These are phyloP conservation scores for Trichophyton rubrum DNA, from an alignment of 2,329 filamentous ascomycete genomes.

Conservation along the genomic window DNA sequence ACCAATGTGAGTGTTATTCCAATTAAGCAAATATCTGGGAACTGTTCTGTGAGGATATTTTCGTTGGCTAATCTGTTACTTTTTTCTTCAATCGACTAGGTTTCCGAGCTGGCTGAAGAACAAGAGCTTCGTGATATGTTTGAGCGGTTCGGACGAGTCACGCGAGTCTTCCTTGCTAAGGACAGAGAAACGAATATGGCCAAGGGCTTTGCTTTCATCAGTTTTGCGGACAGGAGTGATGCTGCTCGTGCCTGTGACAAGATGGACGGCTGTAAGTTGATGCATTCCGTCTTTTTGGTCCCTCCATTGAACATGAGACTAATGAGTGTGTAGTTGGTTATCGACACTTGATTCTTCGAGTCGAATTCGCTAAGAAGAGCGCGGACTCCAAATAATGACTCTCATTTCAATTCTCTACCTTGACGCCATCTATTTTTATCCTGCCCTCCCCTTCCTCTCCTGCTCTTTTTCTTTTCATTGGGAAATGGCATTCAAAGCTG, in stretches of 20 bases:
- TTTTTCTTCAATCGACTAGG: slow-evolving; percentile 37
- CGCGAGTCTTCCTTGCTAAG: slow-evolving; percentile 93
- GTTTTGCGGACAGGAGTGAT: slow-evolving; percentile 79
- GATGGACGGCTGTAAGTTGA: slow-evolving; percentile 75
- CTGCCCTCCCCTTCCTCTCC: background rate
- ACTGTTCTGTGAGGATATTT: background rate
- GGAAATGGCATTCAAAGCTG: background rate
- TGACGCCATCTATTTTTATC: background rate
- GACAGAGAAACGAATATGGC: slow-evolving; percentile 91
- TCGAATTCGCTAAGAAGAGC: slow-evolving; percentile 41
- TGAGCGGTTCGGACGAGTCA: slow-evolving; percentile 91
- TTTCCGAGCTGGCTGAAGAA: slow-evolving; percentile 95
- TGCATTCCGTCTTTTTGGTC: slow-evolving; percentile 1
- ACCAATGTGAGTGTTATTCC: slow-evolving; percentile 65
- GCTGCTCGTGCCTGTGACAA: slow-evolving; percentile 88
- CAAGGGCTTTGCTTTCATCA: slow-evolving; percentile 99
- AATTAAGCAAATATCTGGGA: slow-evolving; percentile 11
- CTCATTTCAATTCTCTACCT: background rate
- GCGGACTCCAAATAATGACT: background rate
- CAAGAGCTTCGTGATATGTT: slow-evolving; percentile 94
- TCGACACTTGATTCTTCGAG: slow-evolving; percentile 40
- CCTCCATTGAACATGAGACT: slow-evolving; percentile 5
- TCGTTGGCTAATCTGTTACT: slow-evolving; percentile 4
- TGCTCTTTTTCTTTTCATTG: slow-evolving; percentile 4
- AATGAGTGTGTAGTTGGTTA: slow-evolving; percentile 33